These are phyloP conservation scores for Xylariaceae sp. DNA, from an alignment of 2,329 filamentous ascomycete genomes.

Conservation along the genomic window DNA sequence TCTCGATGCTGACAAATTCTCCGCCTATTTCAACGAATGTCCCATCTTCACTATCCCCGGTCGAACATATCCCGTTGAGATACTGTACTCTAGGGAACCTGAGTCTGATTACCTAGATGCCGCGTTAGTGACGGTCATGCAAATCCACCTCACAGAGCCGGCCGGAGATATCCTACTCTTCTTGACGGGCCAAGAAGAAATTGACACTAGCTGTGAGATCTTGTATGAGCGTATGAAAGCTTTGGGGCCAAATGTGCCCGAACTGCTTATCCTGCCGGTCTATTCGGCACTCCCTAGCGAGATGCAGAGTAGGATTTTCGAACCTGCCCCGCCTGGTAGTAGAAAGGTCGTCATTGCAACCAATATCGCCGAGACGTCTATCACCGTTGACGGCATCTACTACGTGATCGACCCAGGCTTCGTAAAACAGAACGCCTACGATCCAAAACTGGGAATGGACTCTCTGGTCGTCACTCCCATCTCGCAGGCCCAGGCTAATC, in stretches of 20 bases:
- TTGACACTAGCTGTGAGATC: conserved; percentile 92
- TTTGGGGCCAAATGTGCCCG: conserved; percentile 84
- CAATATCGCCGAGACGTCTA: conserved; percentile 96
- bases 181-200: conserved; percentile 96
- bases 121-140: conserved; percentile 95
- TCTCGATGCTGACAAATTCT: conserved; percentile 96
- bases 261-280: conserved; percentile 91
- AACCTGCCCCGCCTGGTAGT: conserved; percentile 81
- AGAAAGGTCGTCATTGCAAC: conserved; percentile 97
- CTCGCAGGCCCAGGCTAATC: conserved; percentile 94
- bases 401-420: conserved; percentile 97
- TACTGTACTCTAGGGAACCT: conserved; percentile 92
- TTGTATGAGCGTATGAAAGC: conserved; percentile 96
- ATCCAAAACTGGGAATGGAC: conserved; percentile 97
- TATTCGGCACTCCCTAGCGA: conserved; percentile 93
- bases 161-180: conserved; percentile 95
- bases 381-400: conserved; percentile 97
- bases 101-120: conserved; percentile 95
- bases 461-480: conserved; percentile 94
- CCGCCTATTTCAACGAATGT: conserved; percentile 91
- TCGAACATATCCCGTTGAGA: conserved; percentile 91
- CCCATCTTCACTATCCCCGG: conserved; percentile 97
- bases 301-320: conserved; percentile 92
- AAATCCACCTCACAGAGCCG: conserved; percentile 93
- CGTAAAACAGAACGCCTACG: conserved; percentile 96